Base-by-base conservation (phyloP, 164 flowering plant genomes). In the Malania oleifera region DNA sequence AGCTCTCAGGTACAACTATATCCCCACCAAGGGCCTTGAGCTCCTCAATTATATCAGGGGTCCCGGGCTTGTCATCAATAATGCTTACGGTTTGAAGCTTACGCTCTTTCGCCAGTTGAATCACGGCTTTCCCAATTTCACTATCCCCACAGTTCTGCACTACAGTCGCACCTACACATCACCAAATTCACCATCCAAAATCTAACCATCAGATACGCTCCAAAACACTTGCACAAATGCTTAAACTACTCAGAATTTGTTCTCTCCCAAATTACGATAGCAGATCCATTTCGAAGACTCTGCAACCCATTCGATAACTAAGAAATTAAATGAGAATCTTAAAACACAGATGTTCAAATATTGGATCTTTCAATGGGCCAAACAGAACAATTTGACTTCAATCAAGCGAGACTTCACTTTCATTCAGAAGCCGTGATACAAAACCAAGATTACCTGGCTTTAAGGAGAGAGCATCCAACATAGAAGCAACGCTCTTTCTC, bases 21-120 rank as follows among this genome's bases (percentile, higher is more conserved):
- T 71, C 75, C 34, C 64, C 75, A 14, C 70, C 75, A 54, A 71
- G 67, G 35, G 68, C 67, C 62, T 71, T 71, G 5, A 71, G 68
- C 62, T 56, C 75, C 51, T 67, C 70, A 62, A 71, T 71, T 3
- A 48, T 67, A 37, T 66, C 68, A 7, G 75, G 65, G 23, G 17
- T 62, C 59, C 68, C 75, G 55, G 68, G 67, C 54, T 71, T 71
- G 55, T 71, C 70, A 28, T 59, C 75, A 37, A 71, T 63, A 62
- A 71, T 71, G 61, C 70, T 71, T 31, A 71, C 19, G 13, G 70
- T 71, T 51, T 66, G 68, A 43, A 62, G 12, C 31, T 67, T 59
- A 18, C 65, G 70, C 59, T 71, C 70, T 52, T 71, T 71, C 31
- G 75, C 65, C 57, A 63, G n/a, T 56, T 71, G 57, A 54, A 71